Base-by-base conservation (phyloP, 148 eudicot genomes). In the Rhododendron vialii region DNA sequence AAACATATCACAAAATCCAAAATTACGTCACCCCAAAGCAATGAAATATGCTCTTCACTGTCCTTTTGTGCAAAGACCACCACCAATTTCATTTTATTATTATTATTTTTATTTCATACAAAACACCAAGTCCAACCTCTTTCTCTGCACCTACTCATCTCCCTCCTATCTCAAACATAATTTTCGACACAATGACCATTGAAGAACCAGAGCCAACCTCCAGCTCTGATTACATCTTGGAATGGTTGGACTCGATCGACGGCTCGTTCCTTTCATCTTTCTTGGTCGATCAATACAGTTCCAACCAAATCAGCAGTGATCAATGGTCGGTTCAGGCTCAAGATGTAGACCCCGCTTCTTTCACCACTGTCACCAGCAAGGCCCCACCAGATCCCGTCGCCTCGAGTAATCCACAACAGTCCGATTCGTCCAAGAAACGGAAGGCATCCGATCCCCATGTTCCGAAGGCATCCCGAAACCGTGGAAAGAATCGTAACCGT, bases 341-440 rank as follows among this genome's bases (percentile, higher is more conserved):
- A 41, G 85, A 71, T 83, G 63, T 85, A 38, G 87, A 87, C 2
- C 69, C 75, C 74, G n/a, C 11, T 36, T 81, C 89, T 77, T 86
- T 87, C 33, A 87, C 65, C 75, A 67, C 84, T 51, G 71, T 86
- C 51, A 85, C 92, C 53, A 90, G 83, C 84, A 33, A 89, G 1
- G 28, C 88, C 13, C 79, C 83, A 20, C 24, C 61, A 5, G 87
- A 80, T 3, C 86, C 88, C 4, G 33, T 87, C 57, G 1, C 87
- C 61, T 76, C 87, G 4, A 48, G 36, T 61, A 85, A 79, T 30
- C 87, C 84, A 78, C 85, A 75, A 10, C 81, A 89, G 3, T 83
- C 84, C 2, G 89, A 90, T 88, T 84, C 73, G 20, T 81, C 88
- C 35, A 92, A 88, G 92, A 92, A 92, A 83, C 86, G 94, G 8